Evolutionary conservation across 306 rosid species (phyloP).

Genomic region (Quercus dentata): DNA sequence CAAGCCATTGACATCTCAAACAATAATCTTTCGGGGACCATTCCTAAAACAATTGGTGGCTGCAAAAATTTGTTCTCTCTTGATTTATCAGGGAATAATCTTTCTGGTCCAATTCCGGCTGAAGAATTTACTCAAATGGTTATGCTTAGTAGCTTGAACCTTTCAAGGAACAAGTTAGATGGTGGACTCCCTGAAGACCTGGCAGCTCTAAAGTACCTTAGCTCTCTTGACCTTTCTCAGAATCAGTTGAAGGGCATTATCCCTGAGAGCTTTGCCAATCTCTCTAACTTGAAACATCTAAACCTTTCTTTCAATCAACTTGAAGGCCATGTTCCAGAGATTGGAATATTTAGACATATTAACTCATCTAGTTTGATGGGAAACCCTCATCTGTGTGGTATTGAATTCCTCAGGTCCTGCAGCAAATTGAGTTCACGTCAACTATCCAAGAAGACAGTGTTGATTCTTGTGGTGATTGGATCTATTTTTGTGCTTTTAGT

Average conservation of each 20-base stretch:
- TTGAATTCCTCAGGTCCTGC: slow-evolving; percentile 45
- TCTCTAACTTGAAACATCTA: slow-evolving; percentile 51
- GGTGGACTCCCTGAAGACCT: slow-evolving; percentile 58
- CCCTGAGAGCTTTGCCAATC: slow-evolving; percentile 47
- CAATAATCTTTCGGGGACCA: slow-evolving; percentile 64
- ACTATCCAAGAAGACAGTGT: slow-evolving; percentile 47
- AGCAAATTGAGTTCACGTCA: slow-evolving; percentile 23
- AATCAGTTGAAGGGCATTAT: slow-evolving; percentile 65
- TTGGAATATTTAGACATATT: slow-evolving; percentile 55
- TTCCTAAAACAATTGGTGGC: slow-evolving; percentile 55
- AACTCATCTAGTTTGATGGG: slow-evolving; percentile 57
- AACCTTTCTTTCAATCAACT: slow-evolving; percentile 83
- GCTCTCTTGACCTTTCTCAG: slow-evolving; percentile 75
- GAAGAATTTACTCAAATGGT: slow-evolving; percentile 43
- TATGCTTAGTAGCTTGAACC: slow-evolving; percentile 60
- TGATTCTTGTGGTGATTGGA: slow-evolving; percentile 41
- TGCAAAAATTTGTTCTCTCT: slow-evolving; percentile 65
- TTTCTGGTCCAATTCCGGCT: slow-evolving; percentile 72
- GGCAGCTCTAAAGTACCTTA: slow-evolving; percentile 48
- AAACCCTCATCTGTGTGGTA: slow-evolving; percentile 73
- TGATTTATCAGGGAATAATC: slow-evolving; percentile 74
- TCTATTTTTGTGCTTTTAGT: slow-evolving; percentile 39
- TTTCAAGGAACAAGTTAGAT: slow-evolving; percentile 62
- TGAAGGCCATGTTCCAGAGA: slow-evolving; percentile 60
- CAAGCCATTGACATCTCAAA: slow-evolving; percentile 78